phyloP scores from a whole-genome alignment of 2,329 filamentous ascomycete species.

The Calonectria pseudoturangicola region DNA sequence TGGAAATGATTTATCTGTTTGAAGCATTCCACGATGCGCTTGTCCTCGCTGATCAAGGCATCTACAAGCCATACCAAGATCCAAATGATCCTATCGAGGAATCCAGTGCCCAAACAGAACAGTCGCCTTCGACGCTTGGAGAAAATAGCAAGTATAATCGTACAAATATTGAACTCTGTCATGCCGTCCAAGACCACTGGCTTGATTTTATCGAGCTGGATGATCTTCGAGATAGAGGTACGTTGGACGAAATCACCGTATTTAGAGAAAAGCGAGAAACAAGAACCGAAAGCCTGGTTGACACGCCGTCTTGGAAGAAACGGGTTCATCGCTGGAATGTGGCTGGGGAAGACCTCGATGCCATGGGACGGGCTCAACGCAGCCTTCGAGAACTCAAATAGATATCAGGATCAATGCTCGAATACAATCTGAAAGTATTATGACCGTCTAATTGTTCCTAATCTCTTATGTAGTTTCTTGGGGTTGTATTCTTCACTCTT shows the following conservation, averaged over 20 bases:
- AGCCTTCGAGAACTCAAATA: neutral
- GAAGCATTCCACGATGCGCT: conserved; percentile 25
- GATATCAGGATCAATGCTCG: neutral
- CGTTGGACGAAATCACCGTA: conserved; percentile 5
- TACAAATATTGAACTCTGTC: conserved; percentile 7
- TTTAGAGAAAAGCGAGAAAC: neutral
- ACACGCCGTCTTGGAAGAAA: neutral
- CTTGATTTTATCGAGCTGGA: conserved; percentile 9
- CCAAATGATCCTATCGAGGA: neutral
- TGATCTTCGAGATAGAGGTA: neutral
- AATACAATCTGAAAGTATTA: no score
- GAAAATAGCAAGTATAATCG: neutral
- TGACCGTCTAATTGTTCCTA: no score
- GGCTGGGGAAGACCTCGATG: neutral
- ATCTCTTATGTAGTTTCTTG: no score
- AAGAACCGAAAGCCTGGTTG: neutral
- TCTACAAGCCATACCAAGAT: neutral
- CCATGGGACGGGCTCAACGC: neutral
- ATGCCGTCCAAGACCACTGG: conserved; percentile 3
- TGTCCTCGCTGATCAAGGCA: conserved; percentile 2
- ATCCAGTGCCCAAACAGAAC: neutral
- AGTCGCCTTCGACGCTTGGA: neutral
- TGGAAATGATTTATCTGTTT: conserved; percentile 23
- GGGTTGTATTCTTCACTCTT: no score
- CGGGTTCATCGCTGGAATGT: conserved; percentile 4